Evolutionary conservation across 495 filamentous ascomycete genomes (phyloP).

Genomic region (Bombardia bombarda): DNA sequence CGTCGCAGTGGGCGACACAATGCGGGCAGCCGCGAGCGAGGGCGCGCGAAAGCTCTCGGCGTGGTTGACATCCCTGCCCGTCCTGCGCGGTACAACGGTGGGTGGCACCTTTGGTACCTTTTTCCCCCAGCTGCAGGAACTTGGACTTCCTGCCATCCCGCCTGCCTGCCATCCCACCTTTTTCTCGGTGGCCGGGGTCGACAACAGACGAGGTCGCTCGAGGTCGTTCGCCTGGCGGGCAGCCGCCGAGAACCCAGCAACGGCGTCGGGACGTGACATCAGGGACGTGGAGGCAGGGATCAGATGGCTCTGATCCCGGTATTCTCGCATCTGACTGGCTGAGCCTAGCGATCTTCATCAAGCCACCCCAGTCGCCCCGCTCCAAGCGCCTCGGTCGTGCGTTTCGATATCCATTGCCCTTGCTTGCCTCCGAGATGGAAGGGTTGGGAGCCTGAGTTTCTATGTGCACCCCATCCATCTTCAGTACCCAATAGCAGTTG

Average conservation of each 20-base stretch:
- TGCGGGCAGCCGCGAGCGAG: constrained; percentile 2
- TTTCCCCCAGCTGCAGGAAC: too few relatives aligned
- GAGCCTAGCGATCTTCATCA: constrained; percentile 15
- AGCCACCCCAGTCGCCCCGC: constrained; percentile 8
- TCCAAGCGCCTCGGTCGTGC: constrained; percentile 18
- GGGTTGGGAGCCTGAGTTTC: too few relatives aligned
- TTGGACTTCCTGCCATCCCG: too few relatives aligned
- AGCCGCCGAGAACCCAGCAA: constrained; percentile 6
- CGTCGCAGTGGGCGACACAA: constrained; percentile 2
- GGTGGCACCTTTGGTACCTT: too few relatives aligned
- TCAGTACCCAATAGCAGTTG: too few relatives aligned
- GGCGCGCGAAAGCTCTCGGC: not conserved
- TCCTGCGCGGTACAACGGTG: too few relatives aligned
- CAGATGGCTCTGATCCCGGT: constrained; percentile 7
- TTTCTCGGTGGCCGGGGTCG: not conserved
- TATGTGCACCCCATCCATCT: too few relatives aligned
- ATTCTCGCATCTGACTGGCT: constrained; percentile 12
- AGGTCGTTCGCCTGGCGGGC: constrained; percentile 2
- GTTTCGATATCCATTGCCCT: not conserved
- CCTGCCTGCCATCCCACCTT: too few relatives aligned
- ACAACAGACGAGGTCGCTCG: constrained; percentile 2
- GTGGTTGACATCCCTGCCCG: not conserved
- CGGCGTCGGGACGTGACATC: constrained; percentile 1
- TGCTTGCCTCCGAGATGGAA: not conserved
- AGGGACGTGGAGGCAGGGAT: constrained; percentile 2